Percentiles rank a stretch among this genome's conserved stretches.
phyloP scores from a whole-genome alignment of 2,329 filamentous ascomycete genomes.

The Fusarium proliferatum region DNA sequence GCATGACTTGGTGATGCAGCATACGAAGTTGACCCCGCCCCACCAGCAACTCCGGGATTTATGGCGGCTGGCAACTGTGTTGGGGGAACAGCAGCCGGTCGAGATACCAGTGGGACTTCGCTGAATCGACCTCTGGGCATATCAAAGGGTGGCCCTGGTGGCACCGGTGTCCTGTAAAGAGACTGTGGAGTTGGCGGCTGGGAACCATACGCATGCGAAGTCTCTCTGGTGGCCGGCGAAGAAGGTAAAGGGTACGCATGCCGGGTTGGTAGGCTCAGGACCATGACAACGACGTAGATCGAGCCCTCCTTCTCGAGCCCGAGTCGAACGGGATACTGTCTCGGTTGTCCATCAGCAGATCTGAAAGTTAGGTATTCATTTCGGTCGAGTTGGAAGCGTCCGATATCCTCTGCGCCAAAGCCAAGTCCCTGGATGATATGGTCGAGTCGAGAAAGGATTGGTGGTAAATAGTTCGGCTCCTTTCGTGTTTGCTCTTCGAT shows the following conservation, averaged over 20 bases:
- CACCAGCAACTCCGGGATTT: constrained; percentile 13
- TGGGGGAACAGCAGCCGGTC: constrained; percentile 41
- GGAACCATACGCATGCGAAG: constrained; percentile 56
- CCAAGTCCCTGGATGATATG: constrained; percentile 65
- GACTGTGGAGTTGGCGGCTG: constrained; percentile 46
- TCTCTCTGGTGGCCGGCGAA: constrained; percentile 58
- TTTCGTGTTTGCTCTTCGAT: constrained; percentile 67
- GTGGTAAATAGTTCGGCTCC: constrained; percentile 72
- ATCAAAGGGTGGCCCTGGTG: constrained; percentile 61
- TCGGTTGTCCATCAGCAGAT: constrained; percentile 61
- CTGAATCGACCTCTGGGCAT: constrained; percentile 55
- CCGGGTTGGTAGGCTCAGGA: constrained; percentile 54
- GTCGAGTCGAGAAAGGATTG: constrained; percentile 68
- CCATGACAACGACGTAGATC: constrained; percentile 70
- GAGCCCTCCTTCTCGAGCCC: constrained; percentile 70
- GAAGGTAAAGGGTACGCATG: constrained; percentile 57
- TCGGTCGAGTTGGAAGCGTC: constrained; percentile 63
- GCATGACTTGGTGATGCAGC: constrained; percentile 56
- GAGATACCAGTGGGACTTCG: constrained; percentile 45
- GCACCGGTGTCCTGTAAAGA: constrained; percentile 56
- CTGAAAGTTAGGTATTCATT: constrained; percentile 67
- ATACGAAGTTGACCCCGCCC: constrained; percentile 50
- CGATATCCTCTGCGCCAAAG: constrained; percentile 64
- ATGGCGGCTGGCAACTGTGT: constrained; percentile 51
- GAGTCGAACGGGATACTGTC: constrained; percentile 62